These are phyloP conservation scores for Loxodes magnus DNA, from an alignment of 73 alveolate genomes.

Conservation along the genomic window DNA sequence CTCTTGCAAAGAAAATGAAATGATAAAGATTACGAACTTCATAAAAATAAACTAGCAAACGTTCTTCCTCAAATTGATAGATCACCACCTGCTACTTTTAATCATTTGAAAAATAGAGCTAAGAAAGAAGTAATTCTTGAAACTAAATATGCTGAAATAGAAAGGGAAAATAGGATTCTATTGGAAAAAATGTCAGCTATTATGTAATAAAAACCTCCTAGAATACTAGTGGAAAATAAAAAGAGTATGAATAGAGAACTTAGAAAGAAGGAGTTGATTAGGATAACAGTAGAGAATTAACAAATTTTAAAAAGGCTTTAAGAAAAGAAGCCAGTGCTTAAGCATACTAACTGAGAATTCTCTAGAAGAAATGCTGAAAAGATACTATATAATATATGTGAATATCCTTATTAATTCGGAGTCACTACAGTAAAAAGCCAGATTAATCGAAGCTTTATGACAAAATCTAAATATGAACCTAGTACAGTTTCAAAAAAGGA, in stretches of 20 bases:
- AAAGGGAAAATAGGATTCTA: conserved; percentile 48
- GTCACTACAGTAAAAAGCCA: too few relatives aligned
- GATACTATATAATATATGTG: conserved; percentile 29
- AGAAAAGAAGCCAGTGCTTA: conserved; percentile 21
- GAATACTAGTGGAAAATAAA: background rate
- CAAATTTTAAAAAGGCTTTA: conserved; percentile 24
- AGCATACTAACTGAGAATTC: conserved; percentile 21
- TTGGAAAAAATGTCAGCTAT: conserved; percentile 57
- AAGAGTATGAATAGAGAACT: conserved; percentile 13
- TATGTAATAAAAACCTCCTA: conserved; percentile 24
- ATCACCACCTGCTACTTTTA: conserved; percentile 1
- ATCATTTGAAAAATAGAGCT: conserved; percentile 10
- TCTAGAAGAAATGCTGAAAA: conserved; percentile 18
- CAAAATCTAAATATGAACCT: too few relatives aligned
- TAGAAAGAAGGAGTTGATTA: conserved; percentile 21
- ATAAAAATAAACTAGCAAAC: conserved; percentile 16
- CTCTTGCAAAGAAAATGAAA: conserved; percentile 25
- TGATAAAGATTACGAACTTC: conserved; percentile 8
- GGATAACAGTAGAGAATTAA: conserved; percentile 26
- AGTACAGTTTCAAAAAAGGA: too few relatives aligned
- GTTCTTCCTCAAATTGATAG: conserved; percentile 10
- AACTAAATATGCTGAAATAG: conserved; percentile 45
- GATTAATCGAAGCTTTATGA: too few relatives aligned
- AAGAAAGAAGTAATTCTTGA: conserved; percentile 49
- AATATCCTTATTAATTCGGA: conserved; percentile 31